These are phyloP conservation scores for Teratosphaeriaceae sp. DNA, from an alignment of 2,329 filamentous ascomycete genomes.

Conservation along the genomic window DNA sequence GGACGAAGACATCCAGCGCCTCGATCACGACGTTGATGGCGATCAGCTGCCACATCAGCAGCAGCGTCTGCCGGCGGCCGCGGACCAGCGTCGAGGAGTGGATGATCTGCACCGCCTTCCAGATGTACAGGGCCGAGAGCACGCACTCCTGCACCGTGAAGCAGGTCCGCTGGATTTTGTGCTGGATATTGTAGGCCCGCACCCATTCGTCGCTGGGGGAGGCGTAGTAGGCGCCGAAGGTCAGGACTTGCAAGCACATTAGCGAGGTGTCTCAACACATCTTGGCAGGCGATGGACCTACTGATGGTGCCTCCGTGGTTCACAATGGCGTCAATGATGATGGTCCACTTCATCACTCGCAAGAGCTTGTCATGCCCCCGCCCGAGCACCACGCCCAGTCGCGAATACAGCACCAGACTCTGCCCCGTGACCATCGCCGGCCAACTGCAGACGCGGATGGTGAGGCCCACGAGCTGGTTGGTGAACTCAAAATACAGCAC, in stretches of 20 bases:
- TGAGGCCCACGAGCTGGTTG: slow-evolving; percentile 5
- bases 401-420: slow-evolving; percentile 55
- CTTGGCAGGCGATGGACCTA: not conserved
- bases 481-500: slow-evolving; percentile 6
- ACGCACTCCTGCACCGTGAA: slow-evolving; percentile 35
- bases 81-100: not conserved
- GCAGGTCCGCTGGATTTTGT: slow-evolving; percentile 36
- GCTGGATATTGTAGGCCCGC: slow-evolving; percentile 32
- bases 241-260: slow-evolving; percentile 33
- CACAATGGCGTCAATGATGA: slow-evolving; percentile 47
- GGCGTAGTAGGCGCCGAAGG: slow-evolving; percentile 43
- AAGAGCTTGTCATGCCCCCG: slow-evolving; percentile 40
- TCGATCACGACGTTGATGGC: slow-evolving; percentile 30
- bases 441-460: slow-evolving; percentile 43
- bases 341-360: slow-evolving; percentile 47
- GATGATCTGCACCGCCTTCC: slow-evolving; percentile 10
- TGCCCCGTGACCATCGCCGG: slow-evolving; percentile 52
- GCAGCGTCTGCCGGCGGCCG: slow-evolving; percentile 9
- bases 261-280: not conserved
- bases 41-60: slow-evolving; percentile 27
- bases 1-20: slow-evolving; percentile 25
- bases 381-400: slow-evolving; percentile 49
- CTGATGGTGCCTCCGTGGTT: slow-evolving; percentile 45
- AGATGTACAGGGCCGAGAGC: slow-evolving; percentile 22
- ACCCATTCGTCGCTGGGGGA: slow-evolving; percentile 10